Percentiles rank a stretch among this genome's conserved stretches.
Conservation (phyloP, 805 yeast species). For the Candida railenensis region DNA sequence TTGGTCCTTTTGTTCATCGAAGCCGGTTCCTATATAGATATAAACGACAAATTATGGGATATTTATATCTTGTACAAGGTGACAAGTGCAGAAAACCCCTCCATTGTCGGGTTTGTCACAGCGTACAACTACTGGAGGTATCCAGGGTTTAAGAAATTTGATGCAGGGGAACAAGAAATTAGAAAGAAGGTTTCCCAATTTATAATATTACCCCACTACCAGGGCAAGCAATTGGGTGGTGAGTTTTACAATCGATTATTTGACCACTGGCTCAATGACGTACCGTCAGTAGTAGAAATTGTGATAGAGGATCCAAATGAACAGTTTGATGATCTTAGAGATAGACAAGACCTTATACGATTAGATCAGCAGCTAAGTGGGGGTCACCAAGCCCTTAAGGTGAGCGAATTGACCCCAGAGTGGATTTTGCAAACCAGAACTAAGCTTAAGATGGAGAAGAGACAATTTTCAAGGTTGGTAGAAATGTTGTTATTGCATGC, state of each 20-base stretch:
- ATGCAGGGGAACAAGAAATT: slow-evolving; percentile 32
- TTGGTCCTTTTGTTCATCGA: slow-evolving; percentile 85
- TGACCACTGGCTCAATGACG: slow-evolving; percentile 54
- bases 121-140: slow-evolving; percentile 83
- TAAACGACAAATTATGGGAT: slow-evolving; percentile 77
- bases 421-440: slow-evolving; percentile 43
- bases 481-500: slow-evolving; percentile 69
- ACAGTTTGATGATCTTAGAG: slow-evolving; percentile 86
- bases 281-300: slow-evolving; percentile 54
- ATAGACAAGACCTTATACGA: slow-evolving; percentile 65
- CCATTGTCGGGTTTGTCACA: slow-evolving; percentile 78
- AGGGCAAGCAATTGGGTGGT: slow-evolving; percentile 71
- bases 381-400: slow-evolving; percentile 4
- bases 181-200: slow-evolving; percentile 88
- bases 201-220: slow-evolving; percentile 80
- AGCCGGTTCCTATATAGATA: slow-evolving; percentile 88
- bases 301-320: slow-evolving; percentile 96
- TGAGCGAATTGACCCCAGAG: slow-evolving; percentile 25
- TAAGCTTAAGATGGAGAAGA: slow-evolving; percentile 59
- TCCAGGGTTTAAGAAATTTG: slow-evolving; percentile 53
- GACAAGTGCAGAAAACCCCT: slow-evolving; percentile 19
- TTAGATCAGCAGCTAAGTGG: slow-evolving; percentile 11
- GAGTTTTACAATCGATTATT: slow-evolving; percentile 57
- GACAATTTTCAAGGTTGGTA: slow-evolving; percentile 74
- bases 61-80: slow-evolving; percentile 52